These are phyloP conservation scores for Taphrina betulina DNA, from an alignment of 1,139 yeast species.

Conservation along the genomic window DNA sequence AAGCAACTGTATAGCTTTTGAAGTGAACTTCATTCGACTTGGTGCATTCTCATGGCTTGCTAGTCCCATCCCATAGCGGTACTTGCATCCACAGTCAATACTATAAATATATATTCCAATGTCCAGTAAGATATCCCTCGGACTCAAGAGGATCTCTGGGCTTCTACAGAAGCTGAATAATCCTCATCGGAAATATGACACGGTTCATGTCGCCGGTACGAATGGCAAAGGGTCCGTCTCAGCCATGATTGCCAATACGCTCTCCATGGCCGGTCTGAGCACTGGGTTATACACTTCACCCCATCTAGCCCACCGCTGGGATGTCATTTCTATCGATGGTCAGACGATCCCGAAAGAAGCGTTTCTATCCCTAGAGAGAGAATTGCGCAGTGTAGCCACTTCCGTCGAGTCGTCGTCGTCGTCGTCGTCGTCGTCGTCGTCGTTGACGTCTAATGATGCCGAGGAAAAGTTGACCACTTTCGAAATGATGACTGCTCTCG, in stretches of 20 bases:
- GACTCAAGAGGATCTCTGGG: slow-evolving; percentile 31
- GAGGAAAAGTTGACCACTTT: slow-evolving; percentile 57
- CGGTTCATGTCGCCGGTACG: slow-evolving; percentile 93
- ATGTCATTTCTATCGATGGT: slow-evolving; percentile 85
- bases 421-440: neutral
- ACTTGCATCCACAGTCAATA: no score
- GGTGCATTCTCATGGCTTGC: no score
- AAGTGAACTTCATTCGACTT: no score
- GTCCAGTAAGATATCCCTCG: slow-evolving; percentile 28
- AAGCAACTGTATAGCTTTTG: no score
- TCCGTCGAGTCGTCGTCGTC: neutral
- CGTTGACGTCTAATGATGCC: neutral
- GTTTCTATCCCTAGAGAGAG: neutral
- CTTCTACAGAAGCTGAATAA: slow-evolving; percentile 29
- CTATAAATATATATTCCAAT: no score
- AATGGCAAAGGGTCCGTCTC: slow-evolving; percentile 98
- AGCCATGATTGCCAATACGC: slow-evolving; percentile 83
- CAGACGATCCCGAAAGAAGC: slow-evolving; percentile 49
- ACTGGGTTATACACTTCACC: slow-evolving; percentile 94
- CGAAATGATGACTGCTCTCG: slow-evolving; percentile 71
- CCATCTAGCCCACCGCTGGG: slow-evolving; percentile 88
- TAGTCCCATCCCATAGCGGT: no score
- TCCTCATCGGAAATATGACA: slow-evolving; percentile 44
- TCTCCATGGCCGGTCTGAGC: slow-evolving; percentile 56
- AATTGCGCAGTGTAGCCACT: neutral